Percentiles rank a stretch among this genome's conserved stretches.
Conservation (phyloP, 164 flowering plant species). For the Pachysandra terminalis region DNA sequence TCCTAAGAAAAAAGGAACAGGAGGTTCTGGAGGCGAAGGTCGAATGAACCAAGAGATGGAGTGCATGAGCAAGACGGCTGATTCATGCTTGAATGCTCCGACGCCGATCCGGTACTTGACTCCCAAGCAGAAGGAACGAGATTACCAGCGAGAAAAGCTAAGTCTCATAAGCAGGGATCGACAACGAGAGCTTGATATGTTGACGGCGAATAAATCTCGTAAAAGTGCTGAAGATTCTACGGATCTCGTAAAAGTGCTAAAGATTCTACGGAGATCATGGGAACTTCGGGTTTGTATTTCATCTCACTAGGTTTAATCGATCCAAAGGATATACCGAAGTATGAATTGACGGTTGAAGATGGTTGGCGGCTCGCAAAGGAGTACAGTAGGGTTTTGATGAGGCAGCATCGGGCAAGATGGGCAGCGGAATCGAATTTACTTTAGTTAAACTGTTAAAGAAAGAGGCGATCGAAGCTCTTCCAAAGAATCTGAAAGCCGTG, state of each 20-base stretch:
- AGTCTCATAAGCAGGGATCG: slow-evolving; percentile 70
- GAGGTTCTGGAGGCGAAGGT: slow-evolving; percentile 20
- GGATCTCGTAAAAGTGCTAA: slow-evolving; percentile 17
- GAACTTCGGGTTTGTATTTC: slow-evolving; percentile 79
- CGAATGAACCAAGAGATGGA: slow-evolving; percentile 16
- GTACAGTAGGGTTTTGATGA: slow-evolving; percentile 83
- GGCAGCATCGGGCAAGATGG: slow-evolving; percentile 60
- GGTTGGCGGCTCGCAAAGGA: slow-evolving; percentile 84
- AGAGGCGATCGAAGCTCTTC: slow-evolving; percentile 86
- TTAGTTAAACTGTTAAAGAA: slow-evolving; percentile 58
- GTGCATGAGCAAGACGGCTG: slow-evolving; percentile 38
- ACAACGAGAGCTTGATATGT: slow-evolving; percentile 50
- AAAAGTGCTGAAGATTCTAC: slow-evolving; percentile 24
- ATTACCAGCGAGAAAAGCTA: slow-evolving; percentile 74
- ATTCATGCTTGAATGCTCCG: slow-evolving; percentile 58
- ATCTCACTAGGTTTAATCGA: slow-evolving; percentile 77
- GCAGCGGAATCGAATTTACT: slow-evolving; percentile 61
- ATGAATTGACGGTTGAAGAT: slow-evolving; percentile 83
- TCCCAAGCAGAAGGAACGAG: slow-evolving; percentile 50
- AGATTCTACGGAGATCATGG: slow-evolving; percentile 34
- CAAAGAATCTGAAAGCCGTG: slow-evolving; percentile 53
- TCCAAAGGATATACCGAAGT: slow-evolving; percentile 66
- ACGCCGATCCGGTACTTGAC: slow-evolving; percentile 56
- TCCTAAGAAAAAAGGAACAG: slow-evolving; percentile 43
- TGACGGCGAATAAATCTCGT: slow-evolving; percentile 33